phyloP scores from a whole-genome alignment of 2,329 filamentous ascomycete species.

The Blumeria hordei region DNA sequence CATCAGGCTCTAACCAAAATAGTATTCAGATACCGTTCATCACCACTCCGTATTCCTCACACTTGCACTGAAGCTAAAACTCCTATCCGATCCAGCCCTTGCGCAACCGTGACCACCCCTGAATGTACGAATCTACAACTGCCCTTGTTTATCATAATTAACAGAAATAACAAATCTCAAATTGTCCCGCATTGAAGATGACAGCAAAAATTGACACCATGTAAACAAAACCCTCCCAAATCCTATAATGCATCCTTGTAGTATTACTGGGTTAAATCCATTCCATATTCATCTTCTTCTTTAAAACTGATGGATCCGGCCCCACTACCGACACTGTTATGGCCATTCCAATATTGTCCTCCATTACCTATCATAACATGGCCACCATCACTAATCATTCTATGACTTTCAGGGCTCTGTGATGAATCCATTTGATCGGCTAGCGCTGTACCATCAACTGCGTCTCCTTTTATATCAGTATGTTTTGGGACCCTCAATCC shows the following conservation, averaged over 20 bases:
- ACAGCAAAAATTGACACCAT: too few species aligned
- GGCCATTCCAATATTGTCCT: conserved; percentile 39
- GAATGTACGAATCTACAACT: too few species aligned
- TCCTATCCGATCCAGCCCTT: too few species aligned
- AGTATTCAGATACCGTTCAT: too few species aligned
- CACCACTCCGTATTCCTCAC: too few species aligned
- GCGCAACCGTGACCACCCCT: too few species aligned
- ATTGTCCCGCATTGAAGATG: too few species aligned
- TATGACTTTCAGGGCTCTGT: conserved; percentile 25
- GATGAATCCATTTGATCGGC: conserved; percentile 18
- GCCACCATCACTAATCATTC: conserved; percentile 12
- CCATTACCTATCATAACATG: conserved; percentile 11
- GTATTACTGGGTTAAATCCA: conserved; percentile 36
- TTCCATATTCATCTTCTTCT: conserved; percentile 81
- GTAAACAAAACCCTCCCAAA: too few species aligned
- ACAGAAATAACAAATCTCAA: too few species aligned
- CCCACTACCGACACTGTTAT: conserved; percentile 48
- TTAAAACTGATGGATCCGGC: conserved; percentile 52
- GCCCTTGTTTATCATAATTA: too few species aligned
- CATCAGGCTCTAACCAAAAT: too few species aligned
- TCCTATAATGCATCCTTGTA: not conserved
- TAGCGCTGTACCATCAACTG: conserved; percentile 26
- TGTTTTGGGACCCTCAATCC: conserved; percentile 80
- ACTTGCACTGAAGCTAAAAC: too few species aligned
- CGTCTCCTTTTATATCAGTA: conserved; percentile 73